Evolutionary conservation across 352 stramenopile genomes (phyloP).

Genomic region (Blastocystis sp.): DNA sequence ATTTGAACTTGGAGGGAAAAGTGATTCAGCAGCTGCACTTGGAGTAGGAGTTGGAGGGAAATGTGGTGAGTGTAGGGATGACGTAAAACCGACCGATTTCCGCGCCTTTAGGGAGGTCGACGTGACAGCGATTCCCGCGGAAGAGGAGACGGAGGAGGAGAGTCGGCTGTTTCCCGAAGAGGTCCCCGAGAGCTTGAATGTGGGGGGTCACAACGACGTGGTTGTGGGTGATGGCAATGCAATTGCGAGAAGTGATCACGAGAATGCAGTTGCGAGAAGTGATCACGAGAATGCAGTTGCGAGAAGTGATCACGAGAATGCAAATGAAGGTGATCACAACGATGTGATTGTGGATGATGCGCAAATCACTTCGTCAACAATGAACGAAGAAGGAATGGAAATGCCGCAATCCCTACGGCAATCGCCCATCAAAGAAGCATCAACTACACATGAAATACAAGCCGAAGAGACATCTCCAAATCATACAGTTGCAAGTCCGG

Average conservation of each 20-base stretch:
- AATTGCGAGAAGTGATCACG: too few species aligned
- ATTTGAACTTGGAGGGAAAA: conserved; percentile 49
- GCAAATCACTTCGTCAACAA: too few species aligned
- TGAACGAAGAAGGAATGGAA: too few species aligned
- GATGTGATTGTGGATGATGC: too few species aligned
- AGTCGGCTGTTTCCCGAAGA: not conserved
- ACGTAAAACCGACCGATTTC: conserved; percentile 32
- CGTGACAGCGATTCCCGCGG: not conserved
- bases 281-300: too few species aligned
- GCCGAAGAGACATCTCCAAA: not conserved
- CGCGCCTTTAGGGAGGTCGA: not conserved
- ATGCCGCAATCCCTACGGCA: too few species aligned
- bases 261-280: too few species aligned
- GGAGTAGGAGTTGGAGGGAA: conserved; percentile 1
- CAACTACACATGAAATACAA: too few species aligned
- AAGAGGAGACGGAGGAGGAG: not conserved
- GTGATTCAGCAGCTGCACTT: conserved; percentile 23
- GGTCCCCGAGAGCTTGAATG: not conserved
- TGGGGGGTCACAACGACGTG: not conserved
- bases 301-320: too few species aligned
- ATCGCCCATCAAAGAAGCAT: too few species aligned
- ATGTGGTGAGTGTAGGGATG: not conserved
- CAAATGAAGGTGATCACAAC: too few species aligned
- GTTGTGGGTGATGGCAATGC: not conserved
- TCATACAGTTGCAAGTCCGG: not conserved